Percentiles rank a stretch among this genome's conserved stretches.
These are phyloP conservation scores for Suillus subluteus DNA, from an alignment of 768 basidiomycete genomes.

Conservation along the genomic window DNA sequence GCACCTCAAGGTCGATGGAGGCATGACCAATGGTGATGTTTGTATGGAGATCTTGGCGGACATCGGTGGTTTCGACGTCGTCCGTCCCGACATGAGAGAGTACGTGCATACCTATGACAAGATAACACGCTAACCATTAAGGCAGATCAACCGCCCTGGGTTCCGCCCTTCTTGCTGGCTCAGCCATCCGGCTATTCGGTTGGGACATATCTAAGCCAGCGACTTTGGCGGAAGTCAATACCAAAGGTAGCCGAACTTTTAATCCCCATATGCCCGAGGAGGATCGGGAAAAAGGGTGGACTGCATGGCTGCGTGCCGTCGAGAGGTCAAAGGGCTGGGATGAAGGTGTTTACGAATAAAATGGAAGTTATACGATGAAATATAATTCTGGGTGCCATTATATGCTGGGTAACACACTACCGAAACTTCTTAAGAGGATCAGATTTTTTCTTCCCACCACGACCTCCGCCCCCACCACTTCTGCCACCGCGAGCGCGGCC, in stretches of 20 bases:
- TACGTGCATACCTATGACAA: conserved; percentile 41
- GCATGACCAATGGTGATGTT: conserved; percentile 93
- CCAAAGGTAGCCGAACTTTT: conserved; percentile 77
- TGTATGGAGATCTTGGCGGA: conserved; percentile 88
- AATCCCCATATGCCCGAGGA: conserved; percentile 53
- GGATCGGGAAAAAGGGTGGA: conserved; percentile 67
- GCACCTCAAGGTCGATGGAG: conserved; percentile 95
- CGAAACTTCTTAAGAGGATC: conserved; percentile 85
- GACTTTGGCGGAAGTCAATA: conserved; percentile 86
- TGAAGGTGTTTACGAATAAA: conserved; percentile 44
- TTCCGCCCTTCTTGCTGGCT: conserved; percentile 90
- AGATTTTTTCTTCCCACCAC: conserved; percentile 76
- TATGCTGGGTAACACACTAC: conserved; percentile 12
- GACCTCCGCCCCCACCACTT: conserved; percentile 36
- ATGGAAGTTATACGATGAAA: background rate
- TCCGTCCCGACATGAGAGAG: conserved; percentile 97
- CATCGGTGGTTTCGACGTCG: conserved; percentile 88
- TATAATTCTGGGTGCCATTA: background rate
- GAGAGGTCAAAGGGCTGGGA: conserved; percentile 86
- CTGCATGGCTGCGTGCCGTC: conserved; percentile 88
- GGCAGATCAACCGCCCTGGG: conserved; percentile 93
- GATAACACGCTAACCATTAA: conserved; percentile 4
- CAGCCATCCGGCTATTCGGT: conserved; percentile 85
- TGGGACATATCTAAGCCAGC: conserved; percentile 89
- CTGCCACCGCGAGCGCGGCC: conserved; percentile 45